These are phyloP conservation scores for Camellia granthamiana DNA, from an alignment of 148 eudicot genomes.

Conservation along the genomic window DNA sequence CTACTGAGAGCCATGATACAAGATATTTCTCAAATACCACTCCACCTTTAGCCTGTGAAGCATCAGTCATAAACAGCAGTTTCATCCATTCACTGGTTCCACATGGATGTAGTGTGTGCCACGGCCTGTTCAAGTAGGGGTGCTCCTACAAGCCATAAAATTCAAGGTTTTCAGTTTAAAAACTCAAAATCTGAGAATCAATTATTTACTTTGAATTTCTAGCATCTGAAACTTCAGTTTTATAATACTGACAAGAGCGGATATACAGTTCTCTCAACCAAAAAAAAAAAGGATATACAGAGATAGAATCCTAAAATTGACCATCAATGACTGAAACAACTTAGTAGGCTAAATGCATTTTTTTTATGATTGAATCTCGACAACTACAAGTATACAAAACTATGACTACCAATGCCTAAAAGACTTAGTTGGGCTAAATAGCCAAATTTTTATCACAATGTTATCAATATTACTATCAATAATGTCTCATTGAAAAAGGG, in stretches of 20 bases:
- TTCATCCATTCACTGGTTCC: conserved; percentile 90
- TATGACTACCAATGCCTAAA: background rate
- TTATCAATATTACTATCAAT: background rate
- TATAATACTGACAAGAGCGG: background rate
- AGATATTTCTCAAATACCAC: conserved; percentile 45
- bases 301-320: background rate
- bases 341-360: background rate
- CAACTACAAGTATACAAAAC: conserved; percentile 1
- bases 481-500: background rate
- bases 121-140: conserved; percentile 81
- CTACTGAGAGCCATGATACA: conserved; percentile 78
- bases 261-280: background rate
- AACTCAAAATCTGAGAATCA: background rate
- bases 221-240: background rate
- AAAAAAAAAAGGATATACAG: too few relatives aligned
- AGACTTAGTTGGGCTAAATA: background rate
- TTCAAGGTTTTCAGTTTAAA: background rate
- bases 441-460: background rate
- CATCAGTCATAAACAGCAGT: conserved; percentile 41
- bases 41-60: conserved; percentile 21
- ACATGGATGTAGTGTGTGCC: conserved; percentile 89
- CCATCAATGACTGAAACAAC: background rate
- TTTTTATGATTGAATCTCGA: background rate
- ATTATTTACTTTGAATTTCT: background rate
- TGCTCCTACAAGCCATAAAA: conserved; percentile 58